phyloP scores from a whole-genome alignment of 108 stramenopile species.

The Thalassiosira profunda region DNA sequence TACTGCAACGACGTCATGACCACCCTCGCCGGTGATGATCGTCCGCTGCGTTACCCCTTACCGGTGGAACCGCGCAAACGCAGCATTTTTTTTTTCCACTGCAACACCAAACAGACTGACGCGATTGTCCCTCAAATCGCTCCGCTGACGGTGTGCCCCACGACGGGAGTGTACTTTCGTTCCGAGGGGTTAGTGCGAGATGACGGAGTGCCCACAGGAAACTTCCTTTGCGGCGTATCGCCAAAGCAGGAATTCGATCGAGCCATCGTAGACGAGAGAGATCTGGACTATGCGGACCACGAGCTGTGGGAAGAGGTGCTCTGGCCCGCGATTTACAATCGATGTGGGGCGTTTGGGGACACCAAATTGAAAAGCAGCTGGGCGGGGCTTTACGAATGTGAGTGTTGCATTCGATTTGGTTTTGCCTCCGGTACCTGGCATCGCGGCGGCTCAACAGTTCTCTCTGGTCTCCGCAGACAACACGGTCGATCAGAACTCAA shows the following conservation, averaged over 20 bases:
- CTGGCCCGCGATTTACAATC: constrained; percentile 76
- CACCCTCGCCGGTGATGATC: constrained; percentile 19
- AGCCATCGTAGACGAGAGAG: constrained; percentile 29
- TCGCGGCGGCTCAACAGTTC: not conserved
- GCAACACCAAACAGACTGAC: constrained; percentile 25
- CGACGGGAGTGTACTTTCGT: constrained; percentile 70
- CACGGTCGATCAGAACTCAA: constrained; percentile 82
- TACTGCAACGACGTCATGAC: constrained; percentile 51
- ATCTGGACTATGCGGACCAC: constrained; percentile 59
- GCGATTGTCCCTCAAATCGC: constrained; percentile 50
- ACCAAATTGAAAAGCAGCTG: constrained; percentile 73
- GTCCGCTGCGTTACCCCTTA: constrained; percentile 38
- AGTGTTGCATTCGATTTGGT: not conserved
- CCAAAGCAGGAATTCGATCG: constrained; percentile 56
- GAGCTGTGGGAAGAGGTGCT: constrained; percentile 67
- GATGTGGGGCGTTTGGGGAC: constrained; percentile 74
- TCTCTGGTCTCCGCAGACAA: constrained; percentile 41
- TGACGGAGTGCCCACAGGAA: constrained; percentile 34
- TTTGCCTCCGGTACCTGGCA: no score
- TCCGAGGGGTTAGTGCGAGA: constrained; percentile 50
- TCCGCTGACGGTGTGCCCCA: constrained; percentile 72
- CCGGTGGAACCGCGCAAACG: constrained; percentile 78
- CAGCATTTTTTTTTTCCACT: constrained; percentile 76
- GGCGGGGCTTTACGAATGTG: constrained; percentile 80
- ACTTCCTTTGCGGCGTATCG: constrained; percentile 81